Evolutionary conservation across 2,329 filamentous ascomycete species (phyloP).

Genomic region (Aureobasidium namibiae): DNA sequence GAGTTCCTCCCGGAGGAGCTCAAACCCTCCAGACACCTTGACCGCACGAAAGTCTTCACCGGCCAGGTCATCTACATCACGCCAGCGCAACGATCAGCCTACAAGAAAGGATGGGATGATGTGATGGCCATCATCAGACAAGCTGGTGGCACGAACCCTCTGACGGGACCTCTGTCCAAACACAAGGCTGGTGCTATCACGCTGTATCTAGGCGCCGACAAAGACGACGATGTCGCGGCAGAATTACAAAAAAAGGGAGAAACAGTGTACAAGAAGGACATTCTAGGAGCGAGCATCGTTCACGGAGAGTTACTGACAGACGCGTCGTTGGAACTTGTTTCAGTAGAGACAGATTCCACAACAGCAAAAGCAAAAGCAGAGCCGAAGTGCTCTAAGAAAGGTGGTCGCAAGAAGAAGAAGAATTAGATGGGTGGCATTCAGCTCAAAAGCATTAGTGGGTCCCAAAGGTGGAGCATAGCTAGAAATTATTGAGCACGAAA

Average conservation of each 20-base stretch:
- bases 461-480: too few species aligned
- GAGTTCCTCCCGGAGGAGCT: neutral
- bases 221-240: neutral
- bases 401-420: neutral
- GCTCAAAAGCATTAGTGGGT: too few species aligned
- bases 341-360: neutral
- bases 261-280: constrained; percentile 3
- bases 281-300: neutral
- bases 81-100: neutral
- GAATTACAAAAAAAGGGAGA: neutral
- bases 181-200: neutral
- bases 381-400: neutral
- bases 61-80: constrained; percentile 1
- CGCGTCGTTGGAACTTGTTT: neutral
- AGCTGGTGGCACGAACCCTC: neutral
- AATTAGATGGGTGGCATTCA: too few species aligned
- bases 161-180: neutral
- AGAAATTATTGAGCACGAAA: too few species aligned
- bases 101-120: constrained; percentile 5
- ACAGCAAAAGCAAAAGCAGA: neutral
- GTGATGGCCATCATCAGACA: neutral
- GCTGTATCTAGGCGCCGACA: neutral
- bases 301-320: neutral
- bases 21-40: neutral
- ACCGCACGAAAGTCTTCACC: neutral